Base-by-base conservation (phyloP, 768 basidiomycete genomes). In the Tephrocybe sp. region DNA sequence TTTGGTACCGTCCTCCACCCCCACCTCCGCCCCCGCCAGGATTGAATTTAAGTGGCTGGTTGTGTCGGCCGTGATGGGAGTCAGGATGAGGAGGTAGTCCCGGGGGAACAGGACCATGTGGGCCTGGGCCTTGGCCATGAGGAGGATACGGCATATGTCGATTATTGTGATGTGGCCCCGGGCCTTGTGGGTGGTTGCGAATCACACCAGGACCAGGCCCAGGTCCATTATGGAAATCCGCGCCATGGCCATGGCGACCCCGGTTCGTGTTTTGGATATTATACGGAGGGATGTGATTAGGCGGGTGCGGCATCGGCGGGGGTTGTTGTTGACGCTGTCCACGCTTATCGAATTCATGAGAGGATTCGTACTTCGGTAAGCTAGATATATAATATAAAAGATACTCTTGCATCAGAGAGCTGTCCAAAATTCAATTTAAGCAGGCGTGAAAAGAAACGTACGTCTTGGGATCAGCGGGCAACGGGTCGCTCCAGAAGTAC, bases 401-500 rank as follows among this genome's bases (percentile, higher is more conserved):
- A n/a, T n/a, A n/a, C n/a, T n/a, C n/a, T n/a, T n/a, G n/a, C n/a
- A n/a, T n/a, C n/a, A n/a, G n/a, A n/a, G n/a, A n/a, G n/a, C n/a
- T n/a, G n/a, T n/a, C n/a, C n/a, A n/a, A n/a, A n/a, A n/a, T n/a
- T n/a, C n/a, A n/a, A n/a, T n/a, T n/a, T 51, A 17, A 45, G 22
- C 13, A 33, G 13, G n/a, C 1, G 40, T 17, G 3, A 16, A 16
- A 33, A 55, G 26, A 7, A 7, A 71, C 82, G 51, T 60, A 89
- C 89, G 80, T 79, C 66, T 85, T 88, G 1, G 89, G 89, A 69
- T 91, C 88, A 17, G 89, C 89, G 32, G 94, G 90, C 33, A 92
- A 60, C 0, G 96, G 95, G 56, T 90, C 85, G 0, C 84, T 85
- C 91, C 92, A 97, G 67, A 98, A 97, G 72, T 93, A 98, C 16